phyloP scores from a whole-genome alignment of 2,329 filamentous ascomycete species.

The Colletotrichum falcatum region DNA sequence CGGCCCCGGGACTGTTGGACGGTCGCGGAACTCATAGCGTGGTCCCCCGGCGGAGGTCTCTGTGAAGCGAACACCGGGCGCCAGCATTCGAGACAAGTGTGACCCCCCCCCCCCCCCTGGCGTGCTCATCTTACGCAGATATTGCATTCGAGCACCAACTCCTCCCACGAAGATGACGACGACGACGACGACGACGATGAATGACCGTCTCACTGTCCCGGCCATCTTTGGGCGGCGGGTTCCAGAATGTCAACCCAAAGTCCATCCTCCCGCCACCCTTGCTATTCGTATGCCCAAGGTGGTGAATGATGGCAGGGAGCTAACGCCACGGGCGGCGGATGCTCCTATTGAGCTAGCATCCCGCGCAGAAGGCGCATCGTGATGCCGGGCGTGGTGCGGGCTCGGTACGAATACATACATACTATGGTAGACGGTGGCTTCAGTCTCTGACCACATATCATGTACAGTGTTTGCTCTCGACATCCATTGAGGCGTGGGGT shows the following conservation, averaged over 20 bases:
- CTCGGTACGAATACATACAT: not conserved
- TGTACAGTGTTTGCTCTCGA: constrained; percentile 3
- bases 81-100: constrained; percentile 2
- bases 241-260: not conserved
- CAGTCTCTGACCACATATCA: constrained; percentile 8
- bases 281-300: not conserved
- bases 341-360: constrained; percentile 12
- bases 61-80: constrained; percentile 22
- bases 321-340: constrained; percentile 11
- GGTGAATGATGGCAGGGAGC: constrained; percentile 1
- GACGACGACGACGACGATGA: not conserved
- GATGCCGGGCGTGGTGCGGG: constrained; percentile 11
- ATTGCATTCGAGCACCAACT: constrained; percentile 1
- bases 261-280: constrained; percentile 12
- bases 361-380: not conserved
- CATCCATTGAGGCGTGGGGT: constrained; percentile 7
- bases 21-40: constrained; percentile 29
- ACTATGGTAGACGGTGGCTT: constrained; percentile 24
- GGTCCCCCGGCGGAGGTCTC: constrained; percentile 28
- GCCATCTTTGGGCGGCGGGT: constrained; percentile 1
- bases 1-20: constrained; percentile 18
- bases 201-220: constrained; percentile 8
- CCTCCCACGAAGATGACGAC: not conserved
- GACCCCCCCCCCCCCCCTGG: constrained; percentile 1
- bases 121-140: constrained; percentile 16